Evolutionary conservation across 78 protist genomes (phyloP), one percentile per base, ranked within the genome.

Genomic region (Dictyostelium capitatum): DNA sequence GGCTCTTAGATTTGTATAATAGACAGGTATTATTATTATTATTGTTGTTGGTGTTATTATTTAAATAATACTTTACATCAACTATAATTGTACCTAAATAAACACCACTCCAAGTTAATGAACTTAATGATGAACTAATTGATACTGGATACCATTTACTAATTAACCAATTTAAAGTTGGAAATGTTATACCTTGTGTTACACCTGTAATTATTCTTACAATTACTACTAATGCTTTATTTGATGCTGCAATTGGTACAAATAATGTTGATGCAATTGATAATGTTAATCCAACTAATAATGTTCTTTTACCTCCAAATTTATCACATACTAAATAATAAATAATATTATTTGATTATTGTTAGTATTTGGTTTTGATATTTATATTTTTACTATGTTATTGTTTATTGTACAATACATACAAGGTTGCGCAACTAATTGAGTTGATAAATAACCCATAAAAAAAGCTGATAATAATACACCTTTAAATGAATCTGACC

Each of bases 101-200:
- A 10, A 69, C 84, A 50, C 93, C 93, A 0, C 84, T 75, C 93
- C 93, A 87, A 6, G 79, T 77, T 0, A 50, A 6, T 57, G 84
- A 11, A 14, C 80, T 84, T 17, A 82, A 50, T 14, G 93, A 46
- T 17, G 75, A 62, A 64, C 93, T 56, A 51, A 77, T 79, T 19
- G 53, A 43, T 15, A 25, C 25, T 43, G 93, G 84, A 23, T 47
- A 77, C 93, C 93, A 87, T 65, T 79, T 74, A 19, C 80, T 77
- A 23, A 87, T 87, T 62, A 87, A 37, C 93, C 93, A 87, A 77
- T 87, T 87, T 59, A 77, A 64, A 9, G 93, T 87, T 59, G 93
- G 84, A 50, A 77, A 87, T 0, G 93, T 54, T 30, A 74, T 64
- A 77, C 85, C 79, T 62, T 87, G 93, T 0, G 56, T 23, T 5